Percentiles rank a stretch among this genome's conserved stretches.
phyloP scores from a whole-genome alignment of 2,329 filamentous ascomycete species.

The Pseudomassariella vexata region DNA sequence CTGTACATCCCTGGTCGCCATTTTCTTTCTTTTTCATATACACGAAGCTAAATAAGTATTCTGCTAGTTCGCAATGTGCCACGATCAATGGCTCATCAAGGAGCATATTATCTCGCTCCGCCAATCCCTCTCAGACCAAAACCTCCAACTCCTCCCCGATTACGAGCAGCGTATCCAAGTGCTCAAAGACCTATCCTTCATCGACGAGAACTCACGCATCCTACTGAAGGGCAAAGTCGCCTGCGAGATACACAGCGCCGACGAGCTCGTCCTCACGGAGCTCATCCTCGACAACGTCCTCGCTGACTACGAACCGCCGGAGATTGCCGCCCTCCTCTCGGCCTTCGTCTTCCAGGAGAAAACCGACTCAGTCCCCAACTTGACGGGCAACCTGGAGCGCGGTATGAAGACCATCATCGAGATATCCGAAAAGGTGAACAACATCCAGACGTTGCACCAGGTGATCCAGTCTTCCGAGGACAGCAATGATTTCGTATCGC shows the following conservation, averaged over 20 bases:
- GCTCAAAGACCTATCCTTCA: conserved; percentile 84
- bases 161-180: conserved; percentile 94
- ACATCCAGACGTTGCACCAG: conserved; percentile 82
- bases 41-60: conserved; percentile 30
- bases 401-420: conserved; percentile 81
- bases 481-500: conserved; percentile 83
- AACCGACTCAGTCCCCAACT: conserved; percentile 71
- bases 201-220: conserved; percentile 81
- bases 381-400: conserved; percentile 75
- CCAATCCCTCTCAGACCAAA: conserved; percentile 89
- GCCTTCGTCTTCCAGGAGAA: conserved; percentile 98
- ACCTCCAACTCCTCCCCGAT: conserved; percentile 89
- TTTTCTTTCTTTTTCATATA: conserved; percentile 2
- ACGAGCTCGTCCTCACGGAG: conserved; percentile 93
- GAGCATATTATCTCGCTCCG: conserved; percentile 87
- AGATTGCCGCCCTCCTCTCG: conserved; percentile 90
- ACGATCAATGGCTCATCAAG: conserved; percentile 94
- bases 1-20: not conserved
- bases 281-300: conserved; percentile 95
- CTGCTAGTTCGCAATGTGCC: conserved; percentile 84
- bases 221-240: conserved; percentile 97
- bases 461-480: conserved; percentile 88
- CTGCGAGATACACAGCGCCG: conserved; percentile 95
- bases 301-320: conserved; percentile 89
- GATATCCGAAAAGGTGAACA: conserved; percentile 89